phyloP scores from a whole-genome alignment of 2,329 filamentous ascomycete species.

The Botrytis aclada region DNA sequence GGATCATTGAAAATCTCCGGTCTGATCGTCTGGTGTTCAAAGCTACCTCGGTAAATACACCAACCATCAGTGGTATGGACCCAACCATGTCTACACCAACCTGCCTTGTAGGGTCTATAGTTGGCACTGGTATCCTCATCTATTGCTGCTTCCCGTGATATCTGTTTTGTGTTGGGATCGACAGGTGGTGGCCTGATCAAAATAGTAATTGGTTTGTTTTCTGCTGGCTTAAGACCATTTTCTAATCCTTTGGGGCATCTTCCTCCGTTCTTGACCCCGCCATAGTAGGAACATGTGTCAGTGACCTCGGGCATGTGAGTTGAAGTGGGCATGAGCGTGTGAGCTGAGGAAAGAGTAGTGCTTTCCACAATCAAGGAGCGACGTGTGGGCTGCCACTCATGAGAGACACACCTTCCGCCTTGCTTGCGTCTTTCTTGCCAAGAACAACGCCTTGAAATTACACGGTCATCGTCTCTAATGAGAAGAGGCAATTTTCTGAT shows the following conservation, averaged over 20 bases:
- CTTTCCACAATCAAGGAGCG: background rate
- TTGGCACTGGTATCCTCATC: background rate
- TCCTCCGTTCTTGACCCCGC: background rate
- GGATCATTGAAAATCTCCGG: background rate
- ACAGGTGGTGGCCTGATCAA: background rate
- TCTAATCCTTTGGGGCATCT: background rate
- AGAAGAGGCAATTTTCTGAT: background rate
- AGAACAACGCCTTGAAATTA: background rate
- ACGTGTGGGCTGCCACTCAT: background rate
- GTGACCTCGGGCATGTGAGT: background rate
- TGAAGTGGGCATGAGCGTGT: background rate
- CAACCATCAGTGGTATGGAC: background rate
- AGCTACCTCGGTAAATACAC: background rate
- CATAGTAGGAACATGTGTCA: background rate
- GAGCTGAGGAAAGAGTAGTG: background rate
- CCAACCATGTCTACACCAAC: background rate
- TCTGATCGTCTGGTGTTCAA: background rate
- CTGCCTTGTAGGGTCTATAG: background rate
- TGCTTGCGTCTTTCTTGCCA: slow-evolving; percentile 2
- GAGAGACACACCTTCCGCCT: background rate
- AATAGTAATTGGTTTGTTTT: slow-evolving; percentile 6
- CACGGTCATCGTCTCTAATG: background rate
- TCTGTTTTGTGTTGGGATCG: background rate
- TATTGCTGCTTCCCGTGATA: background rate
- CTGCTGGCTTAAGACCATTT: background rate